These are phyloP conservation scores for Euphorbia lathyris DNA, from an alignment of 345 rosid species.

Conservation along the genomic window DNA sequence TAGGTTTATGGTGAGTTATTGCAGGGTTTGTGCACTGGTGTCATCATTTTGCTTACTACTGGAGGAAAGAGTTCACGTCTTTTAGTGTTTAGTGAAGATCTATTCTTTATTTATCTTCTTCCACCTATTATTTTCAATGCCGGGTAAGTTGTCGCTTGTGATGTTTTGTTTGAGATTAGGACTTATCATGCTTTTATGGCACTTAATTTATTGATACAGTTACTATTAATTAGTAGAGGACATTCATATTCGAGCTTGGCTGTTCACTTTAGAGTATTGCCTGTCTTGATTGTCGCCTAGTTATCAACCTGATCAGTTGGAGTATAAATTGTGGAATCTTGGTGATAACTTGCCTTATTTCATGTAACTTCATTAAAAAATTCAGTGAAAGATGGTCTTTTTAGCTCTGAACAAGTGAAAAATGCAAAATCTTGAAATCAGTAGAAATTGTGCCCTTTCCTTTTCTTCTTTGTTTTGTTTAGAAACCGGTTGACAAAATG, in stretches of 20 bases:
- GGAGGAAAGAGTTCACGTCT: conserved; percentile 80
- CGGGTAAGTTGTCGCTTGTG: conserved; percentile 47
- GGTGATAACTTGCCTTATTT: background rate
- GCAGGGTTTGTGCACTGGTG: conserved; percentile 89
- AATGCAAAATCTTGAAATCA: background rate
- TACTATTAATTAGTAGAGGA: too few relatives aligned
- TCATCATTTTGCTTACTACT: conserved; percentile 71
- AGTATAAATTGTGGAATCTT: background rate
- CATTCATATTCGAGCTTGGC: too few relatives aligned
- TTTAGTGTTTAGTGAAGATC: conserved; percentile 89
- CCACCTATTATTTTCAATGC: conserved; percentile 98
- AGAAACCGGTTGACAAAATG: background rate
- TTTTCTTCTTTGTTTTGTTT: background rate
- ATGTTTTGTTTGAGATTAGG: conserved; percentile 1
- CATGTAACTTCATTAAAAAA: background rate
- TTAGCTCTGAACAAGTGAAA: background rate
- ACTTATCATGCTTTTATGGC: background rate
- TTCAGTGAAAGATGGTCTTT: background rate
- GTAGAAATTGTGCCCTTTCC: background rate
- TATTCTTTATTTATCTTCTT: conserved; percentile 95
- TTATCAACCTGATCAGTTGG: background rate
- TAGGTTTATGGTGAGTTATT: conserved; percentile 10
- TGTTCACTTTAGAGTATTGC: too few relatives aligned
- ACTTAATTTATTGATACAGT: background rate
- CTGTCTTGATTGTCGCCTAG: too few relatives aligned